Conservation (phyloP, 345 rosid genomes). For the Populus tremula region DNA sequence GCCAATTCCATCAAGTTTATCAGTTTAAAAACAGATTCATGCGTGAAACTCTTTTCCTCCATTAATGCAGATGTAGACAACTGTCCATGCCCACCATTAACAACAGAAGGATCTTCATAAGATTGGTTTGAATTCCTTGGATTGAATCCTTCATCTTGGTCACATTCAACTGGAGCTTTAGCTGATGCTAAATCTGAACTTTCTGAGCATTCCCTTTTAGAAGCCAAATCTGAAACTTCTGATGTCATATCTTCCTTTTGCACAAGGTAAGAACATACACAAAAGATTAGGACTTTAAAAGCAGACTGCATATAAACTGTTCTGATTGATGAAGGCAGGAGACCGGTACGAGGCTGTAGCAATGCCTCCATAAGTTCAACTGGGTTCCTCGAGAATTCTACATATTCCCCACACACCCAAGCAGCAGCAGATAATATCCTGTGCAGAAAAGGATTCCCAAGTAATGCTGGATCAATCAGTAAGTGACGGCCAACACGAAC, state of each 20-base stretch:
- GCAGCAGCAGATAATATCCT: constrained; percentile 85
- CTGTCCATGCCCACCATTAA: constrained; percentile 27
- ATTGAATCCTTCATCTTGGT: constrained; percentile 30
- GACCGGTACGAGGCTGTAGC: constrained; percentile 78
- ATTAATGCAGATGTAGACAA: constrained; percentile 29
- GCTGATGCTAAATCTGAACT: constrained; percentile 19
- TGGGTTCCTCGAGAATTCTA: constrained; percentile 61
- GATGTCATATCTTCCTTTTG: constrained; percentile 24
- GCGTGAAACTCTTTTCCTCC: constrained; percentile 30
- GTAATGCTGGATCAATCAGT: constrained; percentile 95
- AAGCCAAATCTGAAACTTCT: constrained; percentile 26
- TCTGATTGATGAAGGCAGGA: constrained; percentile 62
- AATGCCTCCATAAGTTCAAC: constrained; percentile 80
- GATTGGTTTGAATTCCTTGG: constrained; percentile 31
- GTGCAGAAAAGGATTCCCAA: constrained; percentile 76
- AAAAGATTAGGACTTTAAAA: constrained; percentile 65
- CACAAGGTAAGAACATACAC: constrained; percentile 42
- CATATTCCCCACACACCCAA: constrained; percentile 89
- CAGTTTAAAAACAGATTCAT: constrained; percentile 48
- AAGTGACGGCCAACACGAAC: constrained; percentile 66
- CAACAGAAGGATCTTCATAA: constrained; percentile 30
- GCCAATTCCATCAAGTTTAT: constrained; percentile 55
- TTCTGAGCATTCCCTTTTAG: constrained; percentile 17
- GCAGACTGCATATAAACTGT: constrained; percentile 70
- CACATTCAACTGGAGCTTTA: constrained; percentile 11